phyloP scores from a whole-genome alignment of 306 rosid species.

The Pterocarpus santalinus region DNA sequence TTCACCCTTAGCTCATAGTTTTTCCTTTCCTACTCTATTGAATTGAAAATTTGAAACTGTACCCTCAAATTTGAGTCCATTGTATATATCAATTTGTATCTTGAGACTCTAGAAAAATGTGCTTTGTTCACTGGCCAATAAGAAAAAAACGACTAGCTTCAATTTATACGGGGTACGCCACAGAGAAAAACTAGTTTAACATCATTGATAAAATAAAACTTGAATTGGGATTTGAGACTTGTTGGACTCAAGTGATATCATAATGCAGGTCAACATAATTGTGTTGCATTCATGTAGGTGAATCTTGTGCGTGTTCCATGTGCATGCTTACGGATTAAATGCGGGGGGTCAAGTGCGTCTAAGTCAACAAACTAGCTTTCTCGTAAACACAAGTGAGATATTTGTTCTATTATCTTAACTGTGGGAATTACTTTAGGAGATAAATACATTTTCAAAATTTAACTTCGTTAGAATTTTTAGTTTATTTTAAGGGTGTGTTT shows the following conservation, averaged over 20 bases:
- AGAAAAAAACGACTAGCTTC: neutral
- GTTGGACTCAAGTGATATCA: slow-evolving; percentile 2
- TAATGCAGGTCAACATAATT: neutral
- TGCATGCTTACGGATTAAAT: neutral
- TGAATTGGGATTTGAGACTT: neutral
- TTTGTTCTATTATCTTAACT: too few relatives aligned
- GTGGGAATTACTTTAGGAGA: neutral
- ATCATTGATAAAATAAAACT: neutral
- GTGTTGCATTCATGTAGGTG: neutral
- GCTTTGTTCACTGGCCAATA: slow-evolving; percentile 1
- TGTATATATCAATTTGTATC: slow-evolving; percentile 38
- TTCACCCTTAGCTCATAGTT: neutral
- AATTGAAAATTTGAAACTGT: slow-evolving; percentile 8
- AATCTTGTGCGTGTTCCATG: neutral
- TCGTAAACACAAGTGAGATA: neutral
- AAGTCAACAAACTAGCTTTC: neutral
- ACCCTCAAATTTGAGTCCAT: slow-evolving; percentile 3
- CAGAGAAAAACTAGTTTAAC: neutral
- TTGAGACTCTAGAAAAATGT: slow-evolving; percentile 13
- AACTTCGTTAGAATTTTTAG: neutral
- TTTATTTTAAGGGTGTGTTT: slow-evolving; percentile 8
- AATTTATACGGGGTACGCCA: neutral
- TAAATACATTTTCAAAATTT: neutral
- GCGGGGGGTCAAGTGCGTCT: neutral
- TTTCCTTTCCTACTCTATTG: neutral